Base-by-base conservation (phyloP, 495 filamentous ascomycete genomes). In the Aspergillus avenaceus region DNA sequence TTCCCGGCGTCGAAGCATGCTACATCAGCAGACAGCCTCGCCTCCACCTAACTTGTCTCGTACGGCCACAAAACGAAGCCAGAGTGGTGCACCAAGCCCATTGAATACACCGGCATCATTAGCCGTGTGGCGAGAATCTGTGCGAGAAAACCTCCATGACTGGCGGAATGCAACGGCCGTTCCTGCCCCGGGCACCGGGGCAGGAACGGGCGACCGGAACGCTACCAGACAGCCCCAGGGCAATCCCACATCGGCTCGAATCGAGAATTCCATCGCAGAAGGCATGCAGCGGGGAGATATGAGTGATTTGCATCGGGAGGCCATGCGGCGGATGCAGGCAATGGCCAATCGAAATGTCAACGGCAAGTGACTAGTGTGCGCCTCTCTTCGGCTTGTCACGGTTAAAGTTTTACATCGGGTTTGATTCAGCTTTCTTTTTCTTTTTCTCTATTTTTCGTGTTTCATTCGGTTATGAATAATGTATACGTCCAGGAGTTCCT, bases 311-410 rank as follows among this genome's bases (percentile, higher is more conserved):
- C 92, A 97, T 66, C 74, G 85, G 44, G 84, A 92, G 50, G 90
- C 87, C 1, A 78, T 97, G 79, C 73, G 88, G 55, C 81, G 76
- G 63, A 86, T 97, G 85, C 92, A 96, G 70, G 79, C 82, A 18
- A 72, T 73, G 16, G 86, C 85, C 3, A 88, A 84, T 60, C 73
- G 74, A 41, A 55, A 61, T 18, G 52, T 50, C 11, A 57, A 53
- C 22, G 51, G 49, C 21, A 45, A 34, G 43, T 58, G 50, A 56
- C 47, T 19, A 11, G 38, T 28, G 2, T 61, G 38, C 59, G 57
- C 48, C 41, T 24, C 26, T 16, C 12, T 31, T 46, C 12, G 32
- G 32, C 32, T 36, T 36, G 32, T 16, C n/a, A 14, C 5, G 32
- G 13, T 36, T 7, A 36, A 14, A 16, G 32, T 36, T 36, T 36